phyloP scores from a whole-genome alignment of 2,329 filamentous ascomycete species.

The Xylaria sp. region DNA sequence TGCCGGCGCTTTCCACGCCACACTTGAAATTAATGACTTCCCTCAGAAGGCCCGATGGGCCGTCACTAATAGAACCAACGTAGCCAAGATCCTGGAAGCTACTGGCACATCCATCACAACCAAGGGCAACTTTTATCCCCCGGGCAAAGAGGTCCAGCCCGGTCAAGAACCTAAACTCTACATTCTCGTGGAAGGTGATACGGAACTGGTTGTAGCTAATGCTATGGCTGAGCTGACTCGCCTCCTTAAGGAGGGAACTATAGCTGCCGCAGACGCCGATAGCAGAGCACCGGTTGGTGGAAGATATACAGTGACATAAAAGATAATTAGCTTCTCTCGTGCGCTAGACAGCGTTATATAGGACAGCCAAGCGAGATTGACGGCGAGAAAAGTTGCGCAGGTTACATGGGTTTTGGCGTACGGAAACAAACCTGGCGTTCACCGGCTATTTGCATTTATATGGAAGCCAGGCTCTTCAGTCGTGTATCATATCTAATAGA shows the following conservation, averaged over 20 bases:
- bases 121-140: conserved; percentile 89
- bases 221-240: conserved; percentile 92
- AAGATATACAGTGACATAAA: conserved; percentile 84
- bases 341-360: not conserved
- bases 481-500: not conserved
- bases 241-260: conserved; percentile 87
- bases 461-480: not conserved
- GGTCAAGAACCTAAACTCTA: conserved; percentile 92
- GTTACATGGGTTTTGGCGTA: not conserved
- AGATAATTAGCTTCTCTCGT: conserved; percentile 27
- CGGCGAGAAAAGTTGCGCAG: not conserved
- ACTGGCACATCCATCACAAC: conserved; percentile 97
- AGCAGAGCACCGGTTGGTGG: conserved; percentile 80
- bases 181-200: conserved; percentile 97
- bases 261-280: conserved; percentile 89
- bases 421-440: conserved; percentile 28
- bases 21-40: conserved; percentile 98
- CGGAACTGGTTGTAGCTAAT: conserved; percentile 88
- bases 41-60: conserved; percentile 98
- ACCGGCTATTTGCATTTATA: conserved; percentile 9
- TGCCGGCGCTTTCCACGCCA: conserved; percentile 95
- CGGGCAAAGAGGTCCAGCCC: conserved; percentile 80
- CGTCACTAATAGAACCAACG: conserved; percentile 97
- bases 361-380: not conserved
- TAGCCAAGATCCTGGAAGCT: conserved; percentile 95